phyloP scores from a whole-genome alignment of 1,284 basidiomycete genomes.

The Stereum hirsutum region DNA sequence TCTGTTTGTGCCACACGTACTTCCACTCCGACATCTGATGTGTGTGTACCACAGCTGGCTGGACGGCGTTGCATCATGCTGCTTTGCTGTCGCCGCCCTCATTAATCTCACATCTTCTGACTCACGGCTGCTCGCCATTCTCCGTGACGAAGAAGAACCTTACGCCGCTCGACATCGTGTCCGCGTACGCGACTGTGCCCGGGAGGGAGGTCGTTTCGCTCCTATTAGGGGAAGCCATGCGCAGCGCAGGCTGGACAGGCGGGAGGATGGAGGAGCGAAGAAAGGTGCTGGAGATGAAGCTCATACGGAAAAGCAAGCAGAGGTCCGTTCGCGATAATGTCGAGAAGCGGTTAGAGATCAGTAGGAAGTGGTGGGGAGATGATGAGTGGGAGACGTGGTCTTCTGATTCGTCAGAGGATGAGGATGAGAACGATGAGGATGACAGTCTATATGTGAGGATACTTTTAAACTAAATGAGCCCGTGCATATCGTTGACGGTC shows the following conservation, averaged over 20 bases:
- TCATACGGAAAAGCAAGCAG: slow-evolving; percentile 44
- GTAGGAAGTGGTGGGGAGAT: slow-evolving; percentile 58
- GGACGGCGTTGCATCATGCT: slow-evolving; percentile 95
- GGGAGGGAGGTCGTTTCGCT: slow-evolving; percentile 75
- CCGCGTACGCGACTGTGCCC: slow-evolving; percentile 68
- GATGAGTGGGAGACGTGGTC: slow-evolving; percentile 22
- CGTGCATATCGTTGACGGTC: slow-evolving; percentile 5
- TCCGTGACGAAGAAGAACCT: slow-evolving; percentile 67
- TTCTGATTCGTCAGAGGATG: slow-evolving; percentile 28
- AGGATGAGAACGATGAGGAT: slow-evolving; percentile 36
- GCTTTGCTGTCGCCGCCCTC: slow-evolving; percentile 85
- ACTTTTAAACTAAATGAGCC: background rate
- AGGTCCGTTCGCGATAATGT: slow-evolving; percentile 44
- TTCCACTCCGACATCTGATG: background rate
- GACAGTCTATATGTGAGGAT: slow-evolving; percentile 45
- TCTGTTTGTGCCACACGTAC: slow-evolving; percentile 23
- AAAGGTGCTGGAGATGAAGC: slow-evolving; percentile 44
- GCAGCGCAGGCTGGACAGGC: slow-evolving; percentile 64
- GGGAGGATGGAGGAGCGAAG: slow-evolving; percentile 57
- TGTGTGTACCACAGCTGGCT: slow-evolving; percentile 52
- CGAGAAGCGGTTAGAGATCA: slow-evolving; percentile 44
- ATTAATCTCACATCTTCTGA: slow-evolving; percentile 86
- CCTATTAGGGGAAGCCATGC: slow-evolving; percentile 76
- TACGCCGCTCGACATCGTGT: slow-evolving; percentile 80
- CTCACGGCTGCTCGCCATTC: slow-evolving; percentile 81